Evolutionary conservation across 2,329 filamentous ascomycete genomes (phyloP).

Genomic region (Colletotrichum sansevieriae): DNA sequence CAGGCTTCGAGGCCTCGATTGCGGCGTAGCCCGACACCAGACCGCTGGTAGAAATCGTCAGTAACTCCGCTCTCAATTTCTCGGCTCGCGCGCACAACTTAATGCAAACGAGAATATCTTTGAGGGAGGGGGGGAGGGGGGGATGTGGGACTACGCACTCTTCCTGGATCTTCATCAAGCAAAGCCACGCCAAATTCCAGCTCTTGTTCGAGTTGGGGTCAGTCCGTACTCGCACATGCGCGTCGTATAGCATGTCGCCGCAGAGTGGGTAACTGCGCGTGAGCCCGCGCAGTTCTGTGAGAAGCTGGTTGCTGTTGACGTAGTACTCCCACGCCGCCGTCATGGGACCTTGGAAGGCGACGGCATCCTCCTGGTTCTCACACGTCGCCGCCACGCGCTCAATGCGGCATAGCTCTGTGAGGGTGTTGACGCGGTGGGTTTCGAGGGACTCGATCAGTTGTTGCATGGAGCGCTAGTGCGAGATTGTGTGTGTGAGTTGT

Average conservation of each 20-base stretch:
- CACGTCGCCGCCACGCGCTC: constrained; percentile 74
- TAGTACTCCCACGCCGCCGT: constrained; percentile 79
- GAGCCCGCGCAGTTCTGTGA: constrained; percentile 77
- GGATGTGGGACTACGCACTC: constrained; percentile 64
- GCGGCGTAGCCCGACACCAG: constrained; percentile 73
- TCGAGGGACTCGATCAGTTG: constrained; percentile 74
- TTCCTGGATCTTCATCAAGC: constrained; percentile 74
- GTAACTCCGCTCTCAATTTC: background rate
- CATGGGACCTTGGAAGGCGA: constrained; percentile 73
- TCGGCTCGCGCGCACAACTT: too few species aligned
- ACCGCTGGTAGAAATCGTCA: constrained; percentile 55
- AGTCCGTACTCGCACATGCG: constrained; percentile 71
- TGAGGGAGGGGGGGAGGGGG: too few species aligned
- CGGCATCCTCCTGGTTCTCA: constrained; percentile 69
- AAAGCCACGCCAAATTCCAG: constrained; percentile 83
- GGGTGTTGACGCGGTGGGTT: constrained; percentile 78
- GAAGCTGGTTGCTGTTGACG: constrained; percentile 76
- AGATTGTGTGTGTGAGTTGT: constrained; percentile 1
- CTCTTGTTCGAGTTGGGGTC: constrained; percentile 77
- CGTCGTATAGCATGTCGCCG: constrained; percentile 74
- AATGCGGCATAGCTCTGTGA: constrained; percentile 78
- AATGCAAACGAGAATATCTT: background rate
- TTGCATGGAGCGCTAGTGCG: constrained; percentile 51
- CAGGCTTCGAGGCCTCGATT: constrained; percentile 70
- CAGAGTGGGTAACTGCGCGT: constrained; percentile 77